phyloP scores from a whole-genome alignment of 2,329 filamentous ascomycete species.

The Alternaria sp. region DNA sequence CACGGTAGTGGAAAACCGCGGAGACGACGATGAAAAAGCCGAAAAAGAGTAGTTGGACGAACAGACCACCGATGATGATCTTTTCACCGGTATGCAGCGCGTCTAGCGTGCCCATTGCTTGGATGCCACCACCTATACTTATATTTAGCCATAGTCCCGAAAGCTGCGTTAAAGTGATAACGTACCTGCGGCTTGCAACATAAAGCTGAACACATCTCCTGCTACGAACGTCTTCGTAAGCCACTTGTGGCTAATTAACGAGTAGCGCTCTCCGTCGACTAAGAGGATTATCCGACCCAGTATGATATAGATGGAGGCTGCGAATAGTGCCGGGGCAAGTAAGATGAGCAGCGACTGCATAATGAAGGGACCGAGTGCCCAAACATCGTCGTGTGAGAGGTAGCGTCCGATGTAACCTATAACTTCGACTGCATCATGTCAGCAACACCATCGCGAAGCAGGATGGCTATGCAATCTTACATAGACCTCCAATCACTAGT shows the following conservation, averaged over 20 bases:
- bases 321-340: constrained; percentile 55
- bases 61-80: constrained; percentile 40
- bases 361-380: constrained; percentile 50
- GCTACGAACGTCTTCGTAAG: constrained; percentile 55
- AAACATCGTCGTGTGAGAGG: constrained; percentile 44
- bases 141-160: constrained; percentile 14
- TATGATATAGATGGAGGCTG: constrained; percentile 58
- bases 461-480: constrained; percentile 40
- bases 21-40: constrained; percentile 52
- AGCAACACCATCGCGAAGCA: background rate
- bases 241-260: constrained; percentile 48
- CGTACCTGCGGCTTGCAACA: constrained; percentile 46
- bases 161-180: constrained; percentile 30
- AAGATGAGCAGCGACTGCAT: constrained; percentile 54
- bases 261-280: constrained; percentile 47
- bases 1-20: constrained; percentile 24
- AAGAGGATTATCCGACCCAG: constrained; percentile 53
- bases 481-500: constrained; percentile 57
- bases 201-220: constrained; percentile 55
- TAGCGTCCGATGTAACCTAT: constrained; percentile 59
- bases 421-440: constrained; percentile 51
- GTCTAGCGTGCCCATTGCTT: constrained; percentile 12
- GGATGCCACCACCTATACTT: constrained; percentile 22
- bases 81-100: constrained; percentile 20
- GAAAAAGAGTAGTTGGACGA: constrained; percentile 58